Percentiles rank a stretch among this genome's conserved stretches.
Evolutionary conservation across 768 basidiomycete genomes (phyloP).

Genomic region (Russula sp.): DNA sequence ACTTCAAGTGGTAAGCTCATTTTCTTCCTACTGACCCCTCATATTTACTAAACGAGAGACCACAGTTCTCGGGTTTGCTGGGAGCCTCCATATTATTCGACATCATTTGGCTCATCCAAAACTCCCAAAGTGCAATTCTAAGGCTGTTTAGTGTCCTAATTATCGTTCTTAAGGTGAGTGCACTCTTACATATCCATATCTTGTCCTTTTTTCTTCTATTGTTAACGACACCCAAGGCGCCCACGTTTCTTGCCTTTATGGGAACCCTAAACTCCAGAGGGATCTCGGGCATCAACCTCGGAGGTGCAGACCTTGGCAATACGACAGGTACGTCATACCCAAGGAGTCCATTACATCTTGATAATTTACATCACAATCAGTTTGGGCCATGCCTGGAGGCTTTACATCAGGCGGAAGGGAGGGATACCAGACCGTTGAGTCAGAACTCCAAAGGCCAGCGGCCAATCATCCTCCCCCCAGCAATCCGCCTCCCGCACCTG

Average conservation of each 20-base stretch:
- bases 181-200: no score
- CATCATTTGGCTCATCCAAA: constrained; percentile 57
- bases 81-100: constrained; percentile 59
- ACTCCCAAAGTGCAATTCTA: constrained; percentile 49
- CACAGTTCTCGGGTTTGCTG: constrained; percentile 59
- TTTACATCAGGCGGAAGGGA: constrained; percentile 31
- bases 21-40: neutral
- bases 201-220: neutral
- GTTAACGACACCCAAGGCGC: constrained; percentile 24
- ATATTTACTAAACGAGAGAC: neutral
- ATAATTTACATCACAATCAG: constrained; percentile 21
- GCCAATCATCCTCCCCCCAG: constrained; percentile 22
- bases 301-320: constrained; percentile 29
- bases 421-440: constrained; percentile 33
- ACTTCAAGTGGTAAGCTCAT: constrained; percentile 47
- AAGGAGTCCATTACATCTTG: neutral
- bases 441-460: constrained; percentile 23
- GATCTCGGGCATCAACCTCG: constrained; percentile 29
- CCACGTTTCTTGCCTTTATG: constrained; percentile 32
- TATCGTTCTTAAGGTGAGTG: constrained; percentile 33
- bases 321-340: constrained; percentile 28
- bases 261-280: constrained; percentile 33
- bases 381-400: constrained; percentile 41
- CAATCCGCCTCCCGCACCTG: constrained; percentile 24
- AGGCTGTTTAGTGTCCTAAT: constrained; percentile 42